Base-by-base conservation (phyloP, 805 yeast genomes). In the Pichia scutulata region DNA sequence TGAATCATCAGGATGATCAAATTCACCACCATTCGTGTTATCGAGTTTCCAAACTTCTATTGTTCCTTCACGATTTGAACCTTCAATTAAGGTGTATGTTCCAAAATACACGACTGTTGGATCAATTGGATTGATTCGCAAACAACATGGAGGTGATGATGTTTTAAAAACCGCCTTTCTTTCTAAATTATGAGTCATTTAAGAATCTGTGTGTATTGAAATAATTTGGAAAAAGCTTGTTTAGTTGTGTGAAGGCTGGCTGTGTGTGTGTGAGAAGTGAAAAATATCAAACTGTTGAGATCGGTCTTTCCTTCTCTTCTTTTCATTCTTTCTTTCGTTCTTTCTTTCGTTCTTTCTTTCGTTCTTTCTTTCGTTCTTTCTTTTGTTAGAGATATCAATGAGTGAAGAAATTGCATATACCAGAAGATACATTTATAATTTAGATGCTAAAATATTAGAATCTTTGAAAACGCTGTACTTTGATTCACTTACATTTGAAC, bases 101-200 rank as follows among this genome's bases (percentile, higher is more conserved):
- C 97, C 98, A 1, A 88, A 64, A 12, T 88, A 61, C 1, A 88
- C 55, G 10, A 76, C 60, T 0, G 74, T 58, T 4, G 66, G 58
- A 41, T 80, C 78, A 0, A 60, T 52, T 0, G 86, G 85, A 47
- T 76, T 78, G 10, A 82, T 73, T 37, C 83, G 72, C 4, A 92
- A 65, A 42, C 87, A 83, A 63, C 98, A 93, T 1, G 98, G 97
- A 1, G 98, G 98, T 2, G 81, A 69, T 1, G 69, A 65, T 0
- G 92, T 72, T 23, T 66, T 68, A 3, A 72, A 65, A 1, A 57
- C 55, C 3, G 69, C 63, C 1, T 63, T 28, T 49, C 74, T 53
- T 41, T 57, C 33, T 7, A 51, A 39, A 18, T 30, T 47, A 25
- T 44, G 44, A 30, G 42, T 49, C 52, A 49, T 49, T 22, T 16